Evolutionary conservation across 805 yeast species (phyloP).

Genomic region (Nakazawaea anatomiae): DNA sequence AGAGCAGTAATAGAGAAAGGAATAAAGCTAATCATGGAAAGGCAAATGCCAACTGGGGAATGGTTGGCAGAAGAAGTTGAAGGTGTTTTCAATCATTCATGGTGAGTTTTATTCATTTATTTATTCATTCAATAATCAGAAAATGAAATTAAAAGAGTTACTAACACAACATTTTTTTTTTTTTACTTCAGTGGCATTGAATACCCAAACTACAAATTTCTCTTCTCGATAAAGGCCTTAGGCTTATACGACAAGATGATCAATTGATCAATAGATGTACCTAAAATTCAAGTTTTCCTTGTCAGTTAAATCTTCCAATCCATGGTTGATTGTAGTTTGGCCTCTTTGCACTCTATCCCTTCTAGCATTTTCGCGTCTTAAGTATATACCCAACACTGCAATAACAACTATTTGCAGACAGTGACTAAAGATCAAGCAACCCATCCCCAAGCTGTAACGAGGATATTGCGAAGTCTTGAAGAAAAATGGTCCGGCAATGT

Average conservation of each 20-base stretch:
- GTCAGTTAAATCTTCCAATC: slow-evolving; percentile 7
- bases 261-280: slow-evolving; percentile 1
- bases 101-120: slow-evolving; percentile 12
- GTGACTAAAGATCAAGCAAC: slow-evolving; percentile 10
- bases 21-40: slow-evolving; percentile 49
- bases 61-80: slow-evolving; percentile 83
- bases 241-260: background rate
- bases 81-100: slow-evolving; percentile 93
- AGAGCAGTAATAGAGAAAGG: slow-evolving; percentile 57
- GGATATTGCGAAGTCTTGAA: slow-evolving; percentile 27
- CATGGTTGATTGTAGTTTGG: background rate
- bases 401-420: slow-evolving; percentile 4
- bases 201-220: slow-evolving; percentile 86
- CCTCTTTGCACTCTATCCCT: slow-evolving; percentile 8
- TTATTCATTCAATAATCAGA: background rate
- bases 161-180: background rate
- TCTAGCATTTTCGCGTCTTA: slow-evolving; percentile 4
- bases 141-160: slow-evolving; percentile 9
- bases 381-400: background rate
- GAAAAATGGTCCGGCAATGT: slow-evolving; percentile 32
- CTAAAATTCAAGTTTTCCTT: slow-evolving; percentile 1
- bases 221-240: slow-evolving; percentile 89
- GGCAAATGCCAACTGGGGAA: slow-evolving; percentile 74
- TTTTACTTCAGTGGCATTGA: slow-evolving; percentile 66
- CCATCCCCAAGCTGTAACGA: slow-evolving; percentile 20